Base-by-base conservation (phyloP, 1,284 basidiomycete genomes). In the Cutaneotrichosporon cavernicola region DNA sequence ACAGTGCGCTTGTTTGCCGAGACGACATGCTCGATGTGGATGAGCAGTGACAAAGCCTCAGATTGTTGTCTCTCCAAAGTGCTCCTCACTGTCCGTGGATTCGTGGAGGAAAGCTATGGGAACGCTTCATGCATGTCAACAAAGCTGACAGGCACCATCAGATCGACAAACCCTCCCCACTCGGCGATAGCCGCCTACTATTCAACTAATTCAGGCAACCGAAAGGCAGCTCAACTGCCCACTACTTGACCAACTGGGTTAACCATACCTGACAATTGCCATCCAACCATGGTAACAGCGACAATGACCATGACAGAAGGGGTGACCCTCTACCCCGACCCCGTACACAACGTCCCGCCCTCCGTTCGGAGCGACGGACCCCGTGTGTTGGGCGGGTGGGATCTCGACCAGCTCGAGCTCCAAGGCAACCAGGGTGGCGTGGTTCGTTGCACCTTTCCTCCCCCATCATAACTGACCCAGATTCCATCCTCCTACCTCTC, bases 341-440 rank as follows among this genome's bases (percentile, higher is more conserved):
- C 64, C 9, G 26, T 16, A 26, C 38, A 51, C 30, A 51, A 21
- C 31, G n/a, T 62, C 16, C 56, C 58, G 4, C 10, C 57, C 31
- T n/a, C 22, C 2, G 34, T 65, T 26, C 64, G 64, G 36, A 34
- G 10, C 2, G 64, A 65, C 53, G 64, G 64, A 18, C 32, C 34
- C 2, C 57, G 64, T 13, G 49, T 16, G 0, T 30, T 31, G 32
- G 50, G 32, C 31, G 38, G 21, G 4, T 65, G 65, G 61, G 38
- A 60, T 26, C 52, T 65, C 26, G 65, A 63, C 56, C 30, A 46
- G 22, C 55, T 65, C 26, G 2, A 43, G 21, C 52, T 68, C 18
- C 63, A 68, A 61, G 64, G 66, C 13, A 68, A 68, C 52, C 63
- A 65, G 22, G 66, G 66, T 10, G 64, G 66, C 0, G 47, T 7